phyloP scores from a whole-genome alignment of 768 basidiomycete species.

The Lepiota brunneoincarnata region DNA sequence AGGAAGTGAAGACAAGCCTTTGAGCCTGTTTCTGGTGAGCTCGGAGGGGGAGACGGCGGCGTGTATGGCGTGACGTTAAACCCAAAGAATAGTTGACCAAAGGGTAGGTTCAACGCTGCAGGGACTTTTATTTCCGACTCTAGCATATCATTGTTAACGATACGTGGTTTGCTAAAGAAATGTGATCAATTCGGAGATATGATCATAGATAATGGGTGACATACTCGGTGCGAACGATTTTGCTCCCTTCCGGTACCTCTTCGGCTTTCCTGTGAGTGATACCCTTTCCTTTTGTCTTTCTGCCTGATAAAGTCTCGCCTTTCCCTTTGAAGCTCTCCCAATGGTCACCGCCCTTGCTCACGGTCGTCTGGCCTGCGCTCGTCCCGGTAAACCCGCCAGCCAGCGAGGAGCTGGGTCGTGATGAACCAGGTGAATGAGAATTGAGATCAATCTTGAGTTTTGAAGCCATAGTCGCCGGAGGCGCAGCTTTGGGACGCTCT shows the following conservation, averaged over 20 bases:
- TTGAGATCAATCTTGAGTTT: constrained; percentile 94
- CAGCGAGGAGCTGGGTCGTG: constrained; percentile 74
- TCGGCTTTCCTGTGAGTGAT: constrained; percentile 82
- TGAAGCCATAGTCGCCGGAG: constrained; percentile 90
- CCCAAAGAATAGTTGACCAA: constrained; percentile 96
- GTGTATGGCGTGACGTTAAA: constrained; percentile 76
- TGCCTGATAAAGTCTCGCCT: constrained; percentile 86
- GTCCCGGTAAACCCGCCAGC: constrained; percentile 64
- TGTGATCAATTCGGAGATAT: constrained; percentile 12
- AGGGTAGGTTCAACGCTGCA: constrained; percentile 85
- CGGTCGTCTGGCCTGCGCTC: constrained; percentile 40
- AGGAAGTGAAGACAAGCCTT: constrained; percentile 20
- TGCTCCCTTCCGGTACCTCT: constrained; percentile 74
- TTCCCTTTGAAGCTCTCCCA: constrained; percentile 98
- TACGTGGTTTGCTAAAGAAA: constrained; percentile 64
- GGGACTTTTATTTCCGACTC: constrained; percentile 80
- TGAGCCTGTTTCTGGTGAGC: constrained; percentile 27
- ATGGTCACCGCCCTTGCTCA: constrained; percentile 76
- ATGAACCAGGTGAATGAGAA: constrained; percentile 83
- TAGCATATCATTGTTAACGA: constrained; percentile 79
- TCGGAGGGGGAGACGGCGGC: constrained; percentile 40
- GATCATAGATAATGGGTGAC: constrained; percentile 26
- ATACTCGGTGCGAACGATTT: constrained; percentile 89
- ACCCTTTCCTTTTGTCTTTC: constrained; percentile 95
- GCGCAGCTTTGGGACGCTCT: constrained; percentile 75